Evolutionary conservation across 1,284 basidiomycete species (phyloP).

Genomic region (Fomes fomentarius): DNA sequence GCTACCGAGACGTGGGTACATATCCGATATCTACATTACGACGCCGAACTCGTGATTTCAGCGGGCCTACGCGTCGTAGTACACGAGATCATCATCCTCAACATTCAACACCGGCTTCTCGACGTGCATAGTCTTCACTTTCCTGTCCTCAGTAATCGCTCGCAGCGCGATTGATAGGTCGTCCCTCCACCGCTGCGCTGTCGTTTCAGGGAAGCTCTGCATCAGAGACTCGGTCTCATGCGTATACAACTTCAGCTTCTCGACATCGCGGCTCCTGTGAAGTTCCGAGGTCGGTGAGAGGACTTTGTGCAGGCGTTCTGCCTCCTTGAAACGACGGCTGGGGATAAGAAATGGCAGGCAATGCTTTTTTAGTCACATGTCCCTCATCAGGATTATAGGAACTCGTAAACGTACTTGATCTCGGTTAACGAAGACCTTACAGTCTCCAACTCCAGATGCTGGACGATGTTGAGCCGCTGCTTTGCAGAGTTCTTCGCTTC

Average conservation of each 20-base stretch:
- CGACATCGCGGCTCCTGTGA: no score
- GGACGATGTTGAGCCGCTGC: conserved; percentile 32
- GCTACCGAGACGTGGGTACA: no score
- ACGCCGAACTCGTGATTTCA: no score
- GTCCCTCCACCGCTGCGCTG: conserved; percentile 11
- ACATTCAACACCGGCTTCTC: no score
- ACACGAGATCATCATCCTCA: no score
- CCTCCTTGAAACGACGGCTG: conserved; percentile 21
- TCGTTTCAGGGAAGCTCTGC: conserved; percentile 6
- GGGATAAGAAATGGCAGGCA: background rate
- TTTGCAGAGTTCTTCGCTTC: conserved; percentile 39
- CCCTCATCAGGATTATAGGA: background rate
- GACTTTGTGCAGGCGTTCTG: background rate
- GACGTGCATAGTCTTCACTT: no score
- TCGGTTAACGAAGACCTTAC: conserved; percentile 34
- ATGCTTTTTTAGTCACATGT: background rate
- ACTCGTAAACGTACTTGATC: conserved; percentile 25
- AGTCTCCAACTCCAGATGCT: conserved; percentile 39
- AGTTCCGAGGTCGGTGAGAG: no score
- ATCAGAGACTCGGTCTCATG: conserved; percentile 2
- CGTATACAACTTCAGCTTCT: no score
- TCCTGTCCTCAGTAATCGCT: conserved; percentile 8
- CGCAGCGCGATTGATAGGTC: conserved; percentile 24
- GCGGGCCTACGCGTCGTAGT: no score
- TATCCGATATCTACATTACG: no score